A percentile compares a stretch with the other conserved stretches of the same genome.
phyloP scores from a whole-genome alignment of 2,329 filamentous ascomycete genomes.

The Acrodontium crateriforme region DNA sequence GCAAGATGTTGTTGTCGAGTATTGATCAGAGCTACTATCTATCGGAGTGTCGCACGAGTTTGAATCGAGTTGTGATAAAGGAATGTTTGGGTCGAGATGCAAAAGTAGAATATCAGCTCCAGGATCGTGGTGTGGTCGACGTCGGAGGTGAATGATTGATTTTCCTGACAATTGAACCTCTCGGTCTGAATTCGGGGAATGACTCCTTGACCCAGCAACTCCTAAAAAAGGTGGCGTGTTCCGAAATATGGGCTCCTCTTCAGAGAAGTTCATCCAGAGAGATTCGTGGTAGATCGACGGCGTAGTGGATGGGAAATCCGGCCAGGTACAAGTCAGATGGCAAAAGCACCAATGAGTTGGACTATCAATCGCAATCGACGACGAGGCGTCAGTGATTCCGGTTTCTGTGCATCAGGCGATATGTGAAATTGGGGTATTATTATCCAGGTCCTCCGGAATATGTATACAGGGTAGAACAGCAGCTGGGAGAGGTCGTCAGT shows the following conservation, averaged over 20 bases:
- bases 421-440: no score
- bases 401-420: no score
- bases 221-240: neutral
- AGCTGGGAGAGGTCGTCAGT: no score
- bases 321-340: neutral
- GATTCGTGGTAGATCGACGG: neutral
- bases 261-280: neutral
- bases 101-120: neutral
- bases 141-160: no score
- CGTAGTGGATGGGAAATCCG: neutral
- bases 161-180: neutral
- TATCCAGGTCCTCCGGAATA: no score
- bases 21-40: neutral
- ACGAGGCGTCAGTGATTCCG: no score
- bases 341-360: neutral
- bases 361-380: neutral
- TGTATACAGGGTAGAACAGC: no score
- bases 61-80: neutral
- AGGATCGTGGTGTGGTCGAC: neutral
- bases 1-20: no score
- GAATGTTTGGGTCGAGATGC: neutral
- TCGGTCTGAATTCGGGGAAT: neutral
- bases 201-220: neutral
- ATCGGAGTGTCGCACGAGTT: neutral
- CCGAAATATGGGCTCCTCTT: conserved; percentile 1